Percentiles rank a stretch among this genome's conserved stretches.
These are phyloP conservation scores for Cadophora malorum DNA, from an alignment of 2,329 filamentous ascomycete genomes.

Conservation along the genomic window DNA sequence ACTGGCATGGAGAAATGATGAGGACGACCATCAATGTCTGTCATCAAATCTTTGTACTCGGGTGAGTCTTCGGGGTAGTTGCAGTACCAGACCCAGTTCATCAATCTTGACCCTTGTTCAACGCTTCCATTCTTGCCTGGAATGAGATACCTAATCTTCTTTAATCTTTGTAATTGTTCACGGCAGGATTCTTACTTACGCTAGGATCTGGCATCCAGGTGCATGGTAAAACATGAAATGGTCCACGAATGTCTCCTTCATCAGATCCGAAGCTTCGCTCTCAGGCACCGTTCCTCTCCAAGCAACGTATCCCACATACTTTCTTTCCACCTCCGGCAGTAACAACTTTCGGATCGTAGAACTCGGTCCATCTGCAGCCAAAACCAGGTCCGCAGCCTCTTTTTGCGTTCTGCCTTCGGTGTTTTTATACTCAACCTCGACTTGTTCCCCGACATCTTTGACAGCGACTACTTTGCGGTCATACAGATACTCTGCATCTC, in stretches of 20 bases:
- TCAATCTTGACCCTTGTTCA: conserved; percentile 48
- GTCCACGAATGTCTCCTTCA: conserved; percentile 46
- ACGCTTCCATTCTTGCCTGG: conserved; percentile 29
- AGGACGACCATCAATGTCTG: conserved; percentile 39
- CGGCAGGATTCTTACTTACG: conserved; percentile 37
- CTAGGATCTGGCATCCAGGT: conserved; percentile 49
- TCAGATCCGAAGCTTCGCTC: conserved; percentile 45
- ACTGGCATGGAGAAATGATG: conserved; percentile 37
- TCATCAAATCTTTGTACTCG: conserved; percentile 43
- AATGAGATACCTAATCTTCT: not conserved
- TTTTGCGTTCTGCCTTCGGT: not conserved
- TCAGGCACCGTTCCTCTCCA: conserved; percentile 52
- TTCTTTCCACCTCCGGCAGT: conserved; percentile 26
- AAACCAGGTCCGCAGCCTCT: conserved; percentile 25
- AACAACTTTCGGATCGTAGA: conserved; percentile 29
- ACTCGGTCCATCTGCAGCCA: conserved; percentile 34
- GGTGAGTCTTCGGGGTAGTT: conserved; percentile 38
- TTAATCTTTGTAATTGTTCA: conserved; percentile 33
- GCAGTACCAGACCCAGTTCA: conserved; percentile 55
- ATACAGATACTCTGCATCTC: conserved; percentile 23
- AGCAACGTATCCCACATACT: conserved; percentile 48
- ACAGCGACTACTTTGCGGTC: conserved; percentile 24
- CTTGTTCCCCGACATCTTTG: conserved; percentile 10
- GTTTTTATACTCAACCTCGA: conserved; percentile 21
- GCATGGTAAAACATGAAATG: conserved; percentile 51